Conservation (phyloP, 1,284 basidiomycete species). For the Cystobasidium sp. region DNA sequence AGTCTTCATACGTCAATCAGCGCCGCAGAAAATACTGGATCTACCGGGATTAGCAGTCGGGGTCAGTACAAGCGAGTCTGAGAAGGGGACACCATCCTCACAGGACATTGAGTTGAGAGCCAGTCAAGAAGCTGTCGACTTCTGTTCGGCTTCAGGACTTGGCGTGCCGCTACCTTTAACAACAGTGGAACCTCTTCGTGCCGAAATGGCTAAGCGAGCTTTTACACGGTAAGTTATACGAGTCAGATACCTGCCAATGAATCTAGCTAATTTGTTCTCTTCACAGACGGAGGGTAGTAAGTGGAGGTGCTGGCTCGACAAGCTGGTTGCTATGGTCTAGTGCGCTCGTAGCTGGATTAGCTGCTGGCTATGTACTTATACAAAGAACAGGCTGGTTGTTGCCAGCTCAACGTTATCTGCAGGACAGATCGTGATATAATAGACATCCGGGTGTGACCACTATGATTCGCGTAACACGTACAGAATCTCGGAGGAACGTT, state of each 20-base stretch:
- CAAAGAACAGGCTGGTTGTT: slow-evolving; percentile 29
- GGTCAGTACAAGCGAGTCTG: neutral
- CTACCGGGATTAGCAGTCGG: slow-evolving; percentile 10
- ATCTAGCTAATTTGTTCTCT: neutral
- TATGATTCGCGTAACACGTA: too few species aligned
- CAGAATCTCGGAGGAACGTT: too few species aligned
- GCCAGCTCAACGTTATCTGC: neutral
- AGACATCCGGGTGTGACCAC: too few species aligned
- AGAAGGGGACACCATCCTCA: neutral
- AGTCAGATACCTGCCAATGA: neutral
- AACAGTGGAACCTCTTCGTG: slow-evolving; percentile 1
- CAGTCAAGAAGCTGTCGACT: slow-evolving; percentile 10
- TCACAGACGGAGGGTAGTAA: neutral
- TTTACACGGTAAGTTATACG: neutral
- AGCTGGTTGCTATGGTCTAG: slow-evolving; percentile 37
- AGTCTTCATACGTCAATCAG: slow-evolving; percentile 17
- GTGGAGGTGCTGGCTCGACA: neutral
- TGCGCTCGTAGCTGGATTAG: slow-evolving; percentile 25
- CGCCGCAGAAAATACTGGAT: slow-evolving; percentile 21
- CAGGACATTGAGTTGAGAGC: neutral
- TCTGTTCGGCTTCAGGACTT: slow-evolving; percentile 16
- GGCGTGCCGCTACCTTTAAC: neutral
- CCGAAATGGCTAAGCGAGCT: neutral
- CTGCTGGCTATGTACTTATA: slow-evolving; percentile 12
- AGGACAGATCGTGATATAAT: neutral